Conservation (phyloP, 2,329 filamentous ascomycete species). For the Coniochaeta sp. region DNA sequence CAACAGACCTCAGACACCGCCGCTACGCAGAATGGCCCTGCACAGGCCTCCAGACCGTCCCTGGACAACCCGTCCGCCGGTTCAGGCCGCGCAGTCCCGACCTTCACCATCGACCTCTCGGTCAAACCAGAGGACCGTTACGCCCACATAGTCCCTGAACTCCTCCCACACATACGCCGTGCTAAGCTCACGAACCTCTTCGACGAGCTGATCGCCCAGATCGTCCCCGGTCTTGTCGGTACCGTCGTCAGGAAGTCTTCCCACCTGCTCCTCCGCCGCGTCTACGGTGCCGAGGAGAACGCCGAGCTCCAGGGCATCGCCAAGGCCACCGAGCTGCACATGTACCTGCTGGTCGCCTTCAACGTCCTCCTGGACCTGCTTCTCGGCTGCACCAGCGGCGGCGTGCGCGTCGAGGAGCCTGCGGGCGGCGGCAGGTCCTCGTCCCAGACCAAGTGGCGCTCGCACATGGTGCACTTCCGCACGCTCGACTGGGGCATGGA, state of each 20-base stretch:
- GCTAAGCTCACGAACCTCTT: constrained; percentile 24
- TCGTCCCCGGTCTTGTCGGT: constrained; percentile 3
- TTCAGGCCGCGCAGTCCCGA: not conserved
- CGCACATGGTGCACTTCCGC: constrained; percentile 43
- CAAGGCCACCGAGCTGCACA: constrained; percentile 37
- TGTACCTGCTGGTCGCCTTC: constrained; percentile 54
- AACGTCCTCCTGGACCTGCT: constrained; percentile 58
- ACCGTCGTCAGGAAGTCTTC: constrained; percentile 22
- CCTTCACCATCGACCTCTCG: constrained; percentile 20
- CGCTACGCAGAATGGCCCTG: not conserved
- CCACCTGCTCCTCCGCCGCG: constrained; percentile 36
- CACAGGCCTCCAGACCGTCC: not conserved
- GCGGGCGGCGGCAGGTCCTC: constrained; percentile 29
- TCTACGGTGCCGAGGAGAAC: constrained; percentile 49
- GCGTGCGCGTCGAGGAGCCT: constrained; percentile 16
- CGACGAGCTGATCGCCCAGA: constrained; percentile 4
- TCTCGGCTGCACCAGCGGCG: constrained; percentile 56
- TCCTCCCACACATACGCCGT: constrained; percentile 7
- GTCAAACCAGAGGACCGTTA: constrained; percentile 17
- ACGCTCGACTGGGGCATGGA: constrained; percentile 51
- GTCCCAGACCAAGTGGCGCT: constrained; percentile 10
- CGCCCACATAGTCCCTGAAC: constrained; percentile 16
- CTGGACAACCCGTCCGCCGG: not conserved
- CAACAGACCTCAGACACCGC: not conserved
- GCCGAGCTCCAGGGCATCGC: constrained; percentile 54